Evolutionary conservation across 108 stramenopile species (phyloP).

Genomic region (Discostella stelligeroides): DNA sequence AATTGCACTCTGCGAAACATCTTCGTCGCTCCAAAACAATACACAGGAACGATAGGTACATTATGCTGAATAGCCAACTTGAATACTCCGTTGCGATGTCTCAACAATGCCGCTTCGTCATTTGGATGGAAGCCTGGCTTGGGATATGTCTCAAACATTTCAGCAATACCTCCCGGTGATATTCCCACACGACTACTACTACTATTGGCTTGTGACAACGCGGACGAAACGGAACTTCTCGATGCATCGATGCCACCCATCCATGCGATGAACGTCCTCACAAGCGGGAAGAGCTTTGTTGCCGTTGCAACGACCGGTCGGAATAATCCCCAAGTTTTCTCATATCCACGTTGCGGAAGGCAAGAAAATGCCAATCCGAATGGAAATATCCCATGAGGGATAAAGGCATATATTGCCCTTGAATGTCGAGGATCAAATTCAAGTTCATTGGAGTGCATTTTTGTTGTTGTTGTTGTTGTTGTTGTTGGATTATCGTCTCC

Average conservation of each 20-base stretch:
- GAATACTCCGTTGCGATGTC: conserved; percentile 81
- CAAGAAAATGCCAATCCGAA: conserved; percentile 85
- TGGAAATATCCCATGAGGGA: conserved; percentile 94
- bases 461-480: neutral
- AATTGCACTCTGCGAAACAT: conserved; percentile 84
- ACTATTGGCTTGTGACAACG: conserved; percentile 33
- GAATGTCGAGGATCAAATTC: conserved; percentile 43
- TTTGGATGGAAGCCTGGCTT: conserved; percentile 67
- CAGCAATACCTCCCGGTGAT: conserved; percentile 92
- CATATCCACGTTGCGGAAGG: conserved; percentile 51
- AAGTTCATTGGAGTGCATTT: conserved; percentile 1
- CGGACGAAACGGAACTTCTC: conserved; percentile 58
- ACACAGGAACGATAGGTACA: conserved; percentile 85
- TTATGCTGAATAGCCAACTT: conserved; percentile 80
- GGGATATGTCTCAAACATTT: conserved; percentile 92
- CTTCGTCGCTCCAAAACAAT: conserved; percentile 89
- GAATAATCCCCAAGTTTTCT: conserved; percentile 67
- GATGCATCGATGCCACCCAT: conserved; percentile 76
- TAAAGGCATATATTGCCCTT: conserved; percentile 80
- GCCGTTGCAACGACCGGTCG: conserved; percentile 86
- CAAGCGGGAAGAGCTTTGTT: conserved; percentile 75
- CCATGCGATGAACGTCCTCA: conserved; percentile 70
- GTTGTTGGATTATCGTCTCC: conserved; percentile 24
- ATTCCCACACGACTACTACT: conserved; percentile 62
- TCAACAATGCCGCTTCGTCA: conserved; percentile 84